Evolutionary conservation across 106 monocot species (phyloP), one percentile per base, ranked within the genome.

Genomic region (Phalaenopsis aphrodite): DNA sequence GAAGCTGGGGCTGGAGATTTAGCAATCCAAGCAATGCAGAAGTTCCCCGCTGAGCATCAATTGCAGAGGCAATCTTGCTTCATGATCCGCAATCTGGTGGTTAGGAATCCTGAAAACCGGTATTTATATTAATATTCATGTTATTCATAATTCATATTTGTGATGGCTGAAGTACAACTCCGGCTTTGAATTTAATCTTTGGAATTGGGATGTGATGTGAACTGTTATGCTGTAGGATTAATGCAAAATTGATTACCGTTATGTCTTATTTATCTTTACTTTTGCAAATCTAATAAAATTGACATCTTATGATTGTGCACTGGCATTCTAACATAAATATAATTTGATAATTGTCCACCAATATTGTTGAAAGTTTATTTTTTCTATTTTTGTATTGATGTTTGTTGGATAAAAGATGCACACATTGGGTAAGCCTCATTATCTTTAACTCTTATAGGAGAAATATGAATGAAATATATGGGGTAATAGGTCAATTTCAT

Each of bases 71-170:
- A 98, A 81, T 84, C 89, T 42, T 98, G 97, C 81, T 84, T 87
- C 65, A 98, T 98, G 97, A 92, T 98, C 71, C 94, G 94, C 46
- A 98, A 98, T 88, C 88, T 98, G 83, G 94, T 91, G 9, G 94
- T 81, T 56, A 88, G 97, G 68, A 98, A 92, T 75, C 87, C 85
- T 41, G 92, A 94, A 58, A 98, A 94, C 80, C 87, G 94, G 97
- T 94, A 79, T 17, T 76, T 6, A 74, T 74, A 69, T 11, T 38
- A 18, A 74, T 74, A 69, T 11, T 38, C 38, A 38, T 69, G 9
- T 39, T 39, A 69, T 39, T 36, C 2, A 23, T 23, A 65, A 65
- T 23, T 21, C 38, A 69, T 69, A 2, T 39, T 15, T 14, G 38
- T n/a, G 21, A 61, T 61, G 61, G 61, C 21, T 61, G n/a, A 5